Conservation (phyloP, 345 rosid genomes). For the Toxicodendron radicans region DNA sequence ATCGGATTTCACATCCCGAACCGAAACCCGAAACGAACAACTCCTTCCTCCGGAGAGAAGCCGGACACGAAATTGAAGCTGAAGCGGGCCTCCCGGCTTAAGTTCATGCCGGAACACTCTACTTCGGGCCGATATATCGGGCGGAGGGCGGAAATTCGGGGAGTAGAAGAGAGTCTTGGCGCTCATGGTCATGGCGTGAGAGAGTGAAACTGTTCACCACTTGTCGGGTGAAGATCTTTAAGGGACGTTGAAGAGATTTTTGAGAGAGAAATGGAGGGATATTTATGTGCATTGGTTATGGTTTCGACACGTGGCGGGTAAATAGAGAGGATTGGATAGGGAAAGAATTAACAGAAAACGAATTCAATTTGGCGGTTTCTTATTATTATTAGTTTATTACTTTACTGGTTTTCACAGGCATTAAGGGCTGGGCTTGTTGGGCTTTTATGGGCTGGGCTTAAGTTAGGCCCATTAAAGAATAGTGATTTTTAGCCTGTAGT, state of each 20-base stretch:
- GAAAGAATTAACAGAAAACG: conserved; percentile 36
- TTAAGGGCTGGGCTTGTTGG: background rate
- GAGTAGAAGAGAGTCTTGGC: conserved; percentile 38
- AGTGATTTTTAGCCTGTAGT: no score
- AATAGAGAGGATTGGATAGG: conserved; percentile 18
- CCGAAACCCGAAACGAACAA: conserved; percentile 43
- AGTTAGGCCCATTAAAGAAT: no score
- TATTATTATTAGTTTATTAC: background rate
- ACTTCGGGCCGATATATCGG: conserved; percentile 26
- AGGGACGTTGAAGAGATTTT: background rate
- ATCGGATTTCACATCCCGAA: conserved; percentile 49
- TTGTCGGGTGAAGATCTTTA: background rate
- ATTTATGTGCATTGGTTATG: conserved; percentile 43
- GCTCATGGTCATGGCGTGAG: conserved; percentile 71
- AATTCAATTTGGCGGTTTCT: conserved; percentile 13
- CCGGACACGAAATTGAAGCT: conserved; percentile 27
- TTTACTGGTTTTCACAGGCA: background rate
- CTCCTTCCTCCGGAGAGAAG: conserved; percentile 25
- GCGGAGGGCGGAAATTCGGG: conserved; percentile 16
- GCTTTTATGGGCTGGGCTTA: background rate
- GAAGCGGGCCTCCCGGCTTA: conserved; percentile 18
- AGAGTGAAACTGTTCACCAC: conserved; percentile 27
- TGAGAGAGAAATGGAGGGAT: conserved; percentile 28
- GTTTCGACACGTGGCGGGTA: conserved; percentile 50
- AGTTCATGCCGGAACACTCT: conserved; percentile 15